Percentiles rank a stretch among this genome's conserved stretches.
Evolutionary conservation across 495 filamentous ascomycete genomes (phyloP).

Genomic region (Aspergillus leporis): DNA sequence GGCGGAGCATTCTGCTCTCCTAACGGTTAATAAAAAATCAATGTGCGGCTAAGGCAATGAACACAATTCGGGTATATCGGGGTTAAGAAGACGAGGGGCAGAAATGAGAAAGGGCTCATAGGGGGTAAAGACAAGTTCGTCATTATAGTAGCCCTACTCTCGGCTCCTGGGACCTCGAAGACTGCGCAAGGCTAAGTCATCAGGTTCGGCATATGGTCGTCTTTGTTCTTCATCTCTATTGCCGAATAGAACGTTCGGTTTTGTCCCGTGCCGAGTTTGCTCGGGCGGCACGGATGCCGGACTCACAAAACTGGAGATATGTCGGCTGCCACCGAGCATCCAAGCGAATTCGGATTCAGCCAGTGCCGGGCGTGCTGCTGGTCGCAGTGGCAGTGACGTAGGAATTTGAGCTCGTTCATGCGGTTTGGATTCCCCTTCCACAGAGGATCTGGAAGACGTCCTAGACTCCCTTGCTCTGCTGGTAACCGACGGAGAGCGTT

Average conservation of each 20-base stretch:
- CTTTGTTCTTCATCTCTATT: conserved; percentile 35
- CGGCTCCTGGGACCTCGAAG: conserved; percentile 65
- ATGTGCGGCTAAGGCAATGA: neutral
- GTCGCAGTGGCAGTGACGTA: conserved; percentile 15
- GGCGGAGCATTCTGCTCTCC: neutral
- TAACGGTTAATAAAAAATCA: neutral
- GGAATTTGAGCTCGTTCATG: conserved; percentile 14
- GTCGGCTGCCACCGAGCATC: conserved; percentile 75
- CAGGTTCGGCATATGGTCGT: conserved; percentile 31
- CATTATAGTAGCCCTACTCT: conserved; percentile 3
- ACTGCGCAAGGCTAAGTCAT: conserved; percentile 48
- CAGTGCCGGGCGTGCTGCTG: conserved; percentile 39
- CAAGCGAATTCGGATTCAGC: conserved; percentile 89
- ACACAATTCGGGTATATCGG: conserved; percentile 5
- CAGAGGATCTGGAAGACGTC: conserved; percentile 7
- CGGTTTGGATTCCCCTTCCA: conserved; percentile 14
- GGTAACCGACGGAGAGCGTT: conserved; percentile 7
- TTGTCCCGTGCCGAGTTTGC: conserved; percentile 41
- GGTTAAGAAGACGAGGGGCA: conserved; percentile 4
- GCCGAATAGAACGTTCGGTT: conserved; percentile 43
- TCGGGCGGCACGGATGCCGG: conserved; percentile 50
- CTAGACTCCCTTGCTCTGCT: conserved; percentile 5
- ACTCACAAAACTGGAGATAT: conserved; percentile 51
- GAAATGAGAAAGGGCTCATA: conserved; percentile 9
- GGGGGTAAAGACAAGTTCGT: conserved; percentile 12